phyloP scores from a whole-genome alignment of 805 yeast species.

The Barnettozyma populi region DNA sequence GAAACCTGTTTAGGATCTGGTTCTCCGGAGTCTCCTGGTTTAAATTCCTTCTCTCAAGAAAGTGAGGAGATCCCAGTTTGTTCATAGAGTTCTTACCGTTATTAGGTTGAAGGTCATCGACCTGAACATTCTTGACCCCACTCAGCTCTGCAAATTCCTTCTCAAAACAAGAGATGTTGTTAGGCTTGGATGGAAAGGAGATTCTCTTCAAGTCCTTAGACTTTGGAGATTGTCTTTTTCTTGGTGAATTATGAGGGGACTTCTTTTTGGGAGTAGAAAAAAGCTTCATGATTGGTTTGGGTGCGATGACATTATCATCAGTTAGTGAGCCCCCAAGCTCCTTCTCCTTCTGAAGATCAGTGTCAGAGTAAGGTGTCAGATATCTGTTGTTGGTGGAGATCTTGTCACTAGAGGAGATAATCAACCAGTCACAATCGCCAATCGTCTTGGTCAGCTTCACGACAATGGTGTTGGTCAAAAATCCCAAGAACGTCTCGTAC shows the following conservation, averaged over 20 bases:
- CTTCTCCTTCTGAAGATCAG: slow-evolving; percentile 14
- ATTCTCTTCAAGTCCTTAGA: slow-evolving; percentile 17
- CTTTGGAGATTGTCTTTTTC: slow-evolving; percentile 5
- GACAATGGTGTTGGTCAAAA: slow-evolving; percentile 30
- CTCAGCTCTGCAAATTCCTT: slow-evolving; percentile 8
- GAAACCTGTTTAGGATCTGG: slow-evolving; percentile 10
- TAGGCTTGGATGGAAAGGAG: slow-evolving; percentile 21
- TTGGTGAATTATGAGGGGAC: slow-evolving; percentile 1
- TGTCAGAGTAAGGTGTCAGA: slow-evolving; percentile 21
- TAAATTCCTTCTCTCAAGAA: slow-evolving; percentile 9
- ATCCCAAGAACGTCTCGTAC: slow-evolving; percentile 32
- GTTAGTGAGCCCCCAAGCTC: slow-evolving; percentile 14
- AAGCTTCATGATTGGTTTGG: neutral
- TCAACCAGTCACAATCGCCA: slow-evolving; percentile 36
- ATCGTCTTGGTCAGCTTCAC: slow-evolving; percentile 31
- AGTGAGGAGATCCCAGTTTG: neutral
- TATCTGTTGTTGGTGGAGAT: slow-evolving; percentile 25
- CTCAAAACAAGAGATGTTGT: slow-evolving; percentile 16
- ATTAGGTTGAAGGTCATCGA: slow-evolving; percentile 4
- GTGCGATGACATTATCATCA: slow-evolving; percentile 6
- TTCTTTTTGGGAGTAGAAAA: slow-evolving; percentile 1
- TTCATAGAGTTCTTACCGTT: slow-evolving; percentile 2
- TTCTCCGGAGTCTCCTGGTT: slow-evolving; percentile 21
- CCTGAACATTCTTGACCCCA: neutral
- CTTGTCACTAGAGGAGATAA: slow-evolving; percentile 29